Conservation (phyloP, 768 basidiomycete genomes). For the Boletus insuetus region DNA sequence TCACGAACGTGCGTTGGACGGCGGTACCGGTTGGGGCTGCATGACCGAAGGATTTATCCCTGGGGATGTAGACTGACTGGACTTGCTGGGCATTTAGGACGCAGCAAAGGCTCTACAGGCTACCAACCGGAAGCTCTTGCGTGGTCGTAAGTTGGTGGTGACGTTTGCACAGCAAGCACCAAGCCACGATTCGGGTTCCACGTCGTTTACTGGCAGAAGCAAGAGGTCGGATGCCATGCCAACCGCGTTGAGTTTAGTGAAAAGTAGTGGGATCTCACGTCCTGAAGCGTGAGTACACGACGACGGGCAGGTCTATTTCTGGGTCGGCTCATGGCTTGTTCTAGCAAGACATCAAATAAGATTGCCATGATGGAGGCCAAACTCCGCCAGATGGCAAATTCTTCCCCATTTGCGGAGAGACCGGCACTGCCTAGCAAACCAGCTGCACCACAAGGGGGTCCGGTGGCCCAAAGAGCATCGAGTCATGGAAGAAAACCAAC, state of each 20-base stretch:
- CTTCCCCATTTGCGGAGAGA: slow-evolving; percentile 18
- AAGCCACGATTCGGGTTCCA: slow-evolving; percentile 25
- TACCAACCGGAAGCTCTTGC: slow-evolving; percentile 75
- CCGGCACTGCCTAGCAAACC: slow-evolving; percentile 26
- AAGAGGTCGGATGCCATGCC: slow-evolving; percentile 61
- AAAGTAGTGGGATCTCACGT: slow-evolving; percentile 55
- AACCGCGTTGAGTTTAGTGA: slow-evolving; percentile 86
- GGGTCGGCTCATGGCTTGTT: slow-evolving; percentile 6
- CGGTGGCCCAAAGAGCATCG: neutral
- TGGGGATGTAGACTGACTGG: slow-evolving; percentile 16
- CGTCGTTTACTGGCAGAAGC: slow-evolving; percentile 35
- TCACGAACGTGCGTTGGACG: slow-evolving; percentile 21
- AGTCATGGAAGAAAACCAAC: neutral
- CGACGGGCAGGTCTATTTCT: neutral
- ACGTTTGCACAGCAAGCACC: slow-evolving; percentile 89
- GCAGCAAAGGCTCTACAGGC: slow-evolving; percentile 71
- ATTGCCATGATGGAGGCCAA: slow-evolving; percentile 98
- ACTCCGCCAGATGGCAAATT: slow-evolving; percentile 68
- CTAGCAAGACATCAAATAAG: slow-evolving; percentile 72
- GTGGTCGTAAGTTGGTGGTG: slow-evolving; percentile 88
- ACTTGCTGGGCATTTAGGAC: slow-evolving; percentile 55
- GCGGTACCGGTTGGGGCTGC: slow-evolving; percentile 12
- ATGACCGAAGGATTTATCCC: slow-evolving; percentile 21
- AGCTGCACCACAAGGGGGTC: neutral
- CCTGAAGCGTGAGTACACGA: slow-evolving; percentile 43